Evolutionary conservation across 441 rosid species (phyloP), one percentile per base, ranked within the genome.

Genomic region (Populus hybrid): DNA sequence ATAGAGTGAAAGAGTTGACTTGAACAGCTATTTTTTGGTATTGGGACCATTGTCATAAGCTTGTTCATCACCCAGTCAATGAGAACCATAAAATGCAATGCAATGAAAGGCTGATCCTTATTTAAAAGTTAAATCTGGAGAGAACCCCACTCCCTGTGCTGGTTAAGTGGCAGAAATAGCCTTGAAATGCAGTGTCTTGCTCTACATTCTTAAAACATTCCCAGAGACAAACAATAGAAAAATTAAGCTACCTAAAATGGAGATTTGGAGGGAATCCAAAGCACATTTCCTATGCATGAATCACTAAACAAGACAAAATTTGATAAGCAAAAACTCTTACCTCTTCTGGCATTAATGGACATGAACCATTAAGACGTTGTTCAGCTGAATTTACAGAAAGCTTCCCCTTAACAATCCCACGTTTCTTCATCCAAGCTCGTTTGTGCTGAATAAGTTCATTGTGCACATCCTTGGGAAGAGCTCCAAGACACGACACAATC

Each of bases 301-400:
- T 9, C 72, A 69, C 30, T 32, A 36, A 64, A 34, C 61, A 69
- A 34, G 50, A 32, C 6, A 40, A 70, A 63, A 50, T 35, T 32
- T 70, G 30, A 61, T 12, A 69, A 24, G 70, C 10, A 75, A 46
- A 38, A 34, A 59, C 6, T 73, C 81, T 77, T 84, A 94, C 98
- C 92, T 96, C 98, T 88, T 96, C 99, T 1, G 98, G 98, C 92
- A 85, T 90, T 71, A 94, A 82, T 57, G 99, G 99, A 80, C 99
- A 96, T 38, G 89, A 87, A 46, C 99, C 99, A 11, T 83, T 84
- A 14, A 84, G 84, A 61, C 99, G 97, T 67, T 82, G 88, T 72
- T 86, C 76, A 3, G 84, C 83, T 70, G 98, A 96, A 85, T 92
- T 78, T 78, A 92, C 88, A 53, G 87, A 78, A 75, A 93, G 92